A percentile compares a stretch with the other conserved stretches of the same genome.
Conservation (phyloP, 2,329 filamentous ascomycete species). For the Neofusicoccum sp. region DNA sequence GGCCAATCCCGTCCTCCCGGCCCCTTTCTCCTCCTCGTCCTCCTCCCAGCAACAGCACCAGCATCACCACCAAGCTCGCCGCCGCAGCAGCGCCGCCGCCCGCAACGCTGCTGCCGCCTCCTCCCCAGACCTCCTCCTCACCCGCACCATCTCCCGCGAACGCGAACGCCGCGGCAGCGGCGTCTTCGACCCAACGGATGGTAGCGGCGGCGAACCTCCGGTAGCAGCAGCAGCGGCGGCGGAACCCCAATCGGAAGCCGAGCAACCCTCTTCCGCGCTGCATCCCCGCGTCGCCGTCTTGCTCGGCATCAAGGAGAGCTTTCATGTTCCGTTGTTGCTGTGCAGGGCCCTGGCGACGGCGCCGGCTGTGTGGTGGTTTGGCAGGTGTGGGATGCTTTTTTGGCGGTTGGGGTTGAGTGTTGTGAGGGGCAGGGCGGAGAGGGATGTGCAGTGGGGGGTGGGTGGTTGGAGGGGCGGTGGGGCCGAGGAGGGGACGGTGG, state of each 20-base stretch:
- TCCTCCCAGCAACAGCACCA: not conserved
- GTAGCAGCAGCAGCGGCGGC: not conserved
- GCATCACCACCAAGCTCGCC: not conserved
- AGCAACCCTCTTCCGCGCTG: constrained; percentile 41
- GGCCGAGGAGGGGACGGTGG: constrained; percentile 29
- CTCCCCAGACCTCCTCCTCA: not conserved
- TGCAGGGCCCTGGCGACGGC: constrained; percentile 70
- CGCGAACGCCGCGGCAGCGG: not conserved
- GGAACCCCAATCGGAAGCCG: not conserved
- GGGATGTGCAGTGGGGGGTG: constrained; percentile 1
- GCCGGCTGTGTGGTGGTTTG: constrained; percentile 69
- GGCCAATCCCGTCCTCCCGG: not conserved
- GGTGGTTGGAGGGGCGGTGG: constrained; percentile 44
- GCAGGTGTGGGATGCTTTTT: constrained; percentile 54
- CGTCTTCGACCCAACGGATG: no score
- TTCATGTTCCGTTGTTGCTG: constrained; percentile 71
- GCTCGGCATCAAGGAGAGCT: constrained; percentile 68
- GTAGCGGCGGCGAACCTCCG: no score
- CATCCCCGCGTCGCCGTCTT: constrained; percentile 78
- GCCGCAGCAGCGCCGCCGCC: not conserved
- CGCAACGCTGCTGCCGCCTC: not conserved
- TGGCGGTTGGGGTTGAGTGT: not conserved
- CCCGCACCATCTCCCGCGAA: not conserved
- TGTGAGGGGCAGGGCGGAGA: constrained; percentile 49
- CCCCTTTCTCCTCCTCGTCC: not conserved